These are phyloP conservation scores for Mycena sp. DNA, from an alignment of 1,284 basidiomycete species.

Conservation along the genomic window DNA sequence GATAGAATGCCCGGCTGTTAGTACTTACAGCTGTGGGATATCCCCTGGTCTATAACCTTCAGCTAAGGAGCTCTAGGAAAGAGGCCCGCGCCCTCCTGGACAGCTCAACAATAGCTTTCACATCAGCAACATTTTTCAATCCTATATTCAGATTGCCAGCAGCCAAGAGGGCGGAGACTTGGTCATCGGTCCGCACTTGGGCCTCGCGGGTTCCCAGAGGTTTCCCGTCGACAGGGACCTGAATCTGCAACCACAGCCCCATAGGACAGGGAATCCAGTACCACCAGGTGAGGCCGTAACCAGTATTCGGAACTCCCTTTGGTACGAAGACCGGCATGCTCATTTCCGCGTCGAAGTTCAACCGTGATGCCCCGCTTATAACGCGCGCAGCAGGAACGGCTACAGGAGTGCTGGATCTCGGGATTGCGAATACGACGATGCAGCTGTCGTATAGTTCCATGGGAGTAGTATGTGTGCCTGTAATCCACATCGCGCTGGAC, in stretches of 20 bases:
- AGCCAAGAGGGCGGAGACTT: conserved; percentile 20
- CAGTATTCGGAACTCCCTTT: conserved; percentile 26
- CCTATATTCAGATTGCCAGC: conserved; percentile 31
- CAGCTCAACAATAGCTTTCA: conserved; percentile 23
- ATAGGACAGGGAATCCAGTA: conserved; percentile 34
- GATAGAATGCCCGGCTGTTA: no score
- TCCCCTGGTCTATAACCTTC: no score
- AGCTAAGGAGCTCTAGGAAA: conserved; percentile 15
- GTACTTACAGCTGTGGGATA: no score
- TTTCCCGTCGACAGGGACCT: background rate
- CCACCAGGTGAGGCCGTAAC: conserved; percentile 27
- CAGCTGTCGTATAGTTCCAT: conserved; percentile 37
- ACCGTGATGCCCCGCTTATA: background rate
- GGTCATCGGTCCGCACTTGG: conserved; percentile 15
- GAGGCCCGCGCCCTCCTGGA: conserved; percentile 15
- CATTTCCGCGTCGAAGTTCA: conserved; percentile 6
- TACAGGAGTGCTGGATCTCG: background rate
- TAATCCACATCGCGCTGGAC: conserved; percentile 31
- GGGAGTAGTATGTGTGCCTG: conserved; percentile 12
- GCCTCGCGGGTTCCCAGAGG: background rate
- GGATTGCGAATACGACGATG: conserved; percentile 27
- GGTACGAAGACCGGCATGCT: conserved; percentile 19
- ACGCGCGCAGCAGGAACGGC: conserved; percentile 25
- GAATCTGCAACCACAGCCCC: conserved; percentile 28
- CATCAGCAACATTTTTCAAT: conserved; percentile 25